These are phyloP conservation scores for Clarireedia hainanense DNA, from an alignment of 2,329 filamentous ascomycete genomes.

Conservation along the genomic window DNA sequence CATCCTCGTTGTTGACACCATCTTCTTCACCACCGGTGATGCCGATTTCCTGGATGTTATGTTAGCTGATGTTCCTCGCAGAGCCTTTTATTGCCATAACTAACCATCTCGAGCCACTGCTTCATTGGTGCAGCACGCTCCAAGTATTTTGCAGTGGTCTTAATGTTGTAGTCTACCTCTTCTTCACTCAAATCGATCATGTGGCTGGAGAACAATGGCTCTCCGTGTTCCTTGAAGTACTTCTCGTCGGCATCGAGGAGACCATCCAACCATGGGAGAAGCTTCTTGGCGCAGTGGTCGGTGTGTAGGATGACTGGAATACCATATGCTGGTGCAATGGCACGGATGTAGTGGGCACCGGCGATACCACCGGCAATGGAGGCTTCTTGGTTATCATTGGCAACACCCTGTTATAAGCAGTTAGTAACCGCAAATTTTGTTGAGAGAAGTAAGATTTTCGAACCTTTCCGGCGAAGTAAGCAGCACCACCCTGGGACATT, in stretches of 20 bases:
- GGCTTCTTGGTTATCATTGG: slow-evolving; percentile 76
- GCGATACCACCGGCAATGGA: slow-evolving; percentile 84
- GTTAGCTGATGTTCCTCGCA: slow-evolving; percentile 6
- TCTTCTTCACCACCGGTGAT: slow-evolving; percentile 98
- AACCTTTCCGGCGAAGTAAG: slow-evolving; percentile 85
- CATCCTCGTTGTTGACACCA: slow-evolving; percentile 95
- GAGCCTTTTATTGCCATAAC: slow-evolving; percentile 11
- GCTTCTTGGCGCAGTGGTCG: slow-evolving; percentile 99
- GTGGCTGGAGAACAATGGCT: slow-evolving; percentile 91
- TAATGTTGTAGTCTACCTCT: slow-evolving; percentile 79
- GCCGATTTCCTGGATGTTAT: slow-evolving; percentile 57
- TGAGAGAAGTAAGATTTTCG: not conserved
- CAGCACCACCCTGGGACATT: slow-evolving; percentile 86
- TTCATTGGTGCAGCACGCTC: slow-evolving; percentile 94
- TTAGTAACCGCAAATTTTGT: slow-evolving; percentile 7
- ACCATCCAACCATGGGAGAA: slow-evolving; percentile 93
- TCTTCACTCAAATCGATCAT: slow-evolving; percentile 99
- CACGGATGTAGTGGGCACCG: slow-evolving; percentile 87
- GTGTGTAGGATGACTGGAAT: slow-evolving; percentile 92
- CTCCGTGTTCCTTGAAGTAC: slow-evolving; percentile 88
- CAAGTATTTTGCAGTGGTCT: slow-evolving; percentile 87
- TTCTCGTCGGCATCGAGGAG: slow-evolving; percentile 91
- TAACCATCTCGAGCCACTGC: slow-evolving; percentile 97
- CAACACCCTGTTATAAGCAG: slow-evolving; percentile 50
- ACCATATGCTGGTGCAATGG: slow-evolving; percentile 78